phyloP scores from a whole-genome alignment of 176 grass and related monocot genomes.

The Aegilops longissima region DNA sequence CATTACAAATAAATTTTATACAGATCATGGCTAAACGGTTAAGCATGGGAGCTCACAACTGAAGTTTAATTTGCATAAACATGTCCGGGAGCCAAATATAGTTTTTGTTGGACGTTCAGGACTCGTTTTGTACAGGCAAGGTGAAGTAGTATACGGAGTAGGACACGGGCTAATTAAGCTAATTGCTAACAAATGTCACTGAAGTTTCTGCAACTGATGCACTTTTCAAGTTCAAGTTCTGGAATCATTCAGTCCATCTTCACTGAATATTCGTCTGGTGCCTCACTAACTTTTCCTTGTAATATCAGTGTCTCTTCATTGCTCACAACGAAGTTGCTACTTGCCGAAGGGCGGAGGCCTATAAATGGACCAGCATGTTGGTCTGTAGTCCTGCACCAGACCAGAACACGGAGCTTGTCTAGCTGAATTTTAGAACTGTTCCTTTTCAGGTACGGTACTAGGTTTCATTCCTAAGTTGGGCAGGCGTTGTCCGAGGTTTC shows the following conservation, averaged over 20 bases:
- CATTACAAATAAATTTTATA: no score
- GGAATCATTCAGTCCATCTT: slow-evolving; percentile 5
- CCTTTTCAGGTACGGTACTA: neutral
- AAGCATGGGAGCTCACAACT: no score
- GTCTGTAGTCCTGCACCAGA: neutral
- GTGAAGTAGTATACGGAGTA: no score
- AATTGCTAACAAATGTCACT: neutral
- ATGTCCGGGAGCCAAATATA: no score
- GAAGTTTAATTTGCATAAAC: no score
- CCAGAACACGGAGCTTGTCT: neutral
- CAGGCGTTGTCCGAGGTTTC: neutral
- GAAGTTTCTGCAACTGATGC: neutral
- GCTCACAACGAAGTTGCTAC: neutral
- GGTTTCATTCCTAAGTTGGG: neutral
- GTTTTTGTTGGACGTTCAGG: no score
- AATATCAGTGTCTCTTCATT: neutral
- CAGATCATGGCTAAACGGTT: no score
- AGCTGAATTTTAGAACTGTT: neutral
- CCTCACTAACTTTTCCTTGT: slow-evolving; percentile 13
- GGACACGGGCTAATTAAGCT: neutral
- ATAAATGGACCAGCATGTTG: slow-evolving; percentile 18
- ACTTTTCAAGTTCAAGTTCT: slow-evolving; percentile 15
- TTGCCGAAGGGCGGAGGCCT: neutral
- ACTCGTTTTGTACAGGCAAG: no score
- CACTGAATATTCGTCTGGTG: slow-evolving; percentile 19